Conservation (phyloP, 2,329 filamentous ascomycete species). For the Alternaria sp. region DNA sequence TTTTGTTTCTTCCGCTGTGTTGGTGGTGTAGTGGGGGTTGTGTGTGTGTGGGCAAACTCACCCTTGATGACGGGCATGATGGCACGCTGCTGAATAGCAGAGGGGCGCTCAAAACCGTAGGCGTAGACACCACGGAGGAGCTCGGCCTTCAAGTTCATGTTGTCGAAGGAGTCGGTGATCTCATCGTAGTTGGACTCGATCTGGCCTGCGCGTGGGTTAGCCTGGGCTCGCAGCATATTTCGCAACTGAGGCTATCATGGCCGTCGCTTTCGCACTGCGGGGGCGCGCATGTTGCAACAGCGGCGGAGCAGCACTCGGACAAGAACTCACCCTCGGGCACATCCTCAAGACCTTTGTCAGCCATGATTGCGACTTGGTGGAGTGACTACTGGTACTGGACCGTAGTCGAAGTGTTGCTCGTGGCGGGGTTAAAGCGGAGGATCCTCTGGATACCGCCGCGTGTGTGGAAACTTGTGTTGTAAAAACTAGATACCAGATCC, state of each 20-base stretch:
- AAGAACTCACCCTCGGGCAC: conserved; percentile 85
- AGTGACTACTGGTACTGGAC: conserved; percentile 74
- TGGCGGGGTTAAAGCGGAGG: conserved; percentile 53
- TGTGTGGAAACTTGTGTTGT: conserved; percentile 34
- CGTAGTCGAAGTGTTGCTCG: conserved; percentile 49
- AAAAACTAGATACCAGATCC: conserved; percentile 60
- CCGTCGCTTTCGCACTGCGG: conserved; percentile 23
- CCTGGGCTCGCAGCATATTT: conserved; percentile 8
- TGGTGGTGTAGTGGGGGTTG: neutral
- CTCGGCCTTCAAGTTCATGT: conserved; percentile 97
- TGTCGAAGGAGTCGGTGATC: conserved; percentile 98
- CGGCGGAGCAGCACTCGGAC: conserved; percentile 3
- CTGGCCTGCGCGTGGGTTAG: conserved; percentile 71
- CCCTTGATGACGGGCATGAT: conserved; percentile 99
- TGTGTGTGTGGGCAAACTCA: conserved; percentile 57
- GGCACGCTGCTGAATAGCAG: conserved; percentile 99
- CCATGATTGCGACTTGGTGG: conserved; percentile 85
- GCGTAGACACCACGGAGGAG: conserved; percentile 99
- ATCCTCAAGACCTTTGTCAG: conserved; percentile 98
- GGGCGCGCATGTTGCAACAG: conserved; percentile 16
- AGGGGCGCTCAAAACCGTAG: conserved; percentile 99
- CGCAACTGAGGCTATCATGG: conserved; percentile 7
- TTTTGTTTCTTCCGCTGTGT: conserved; percentile 16
- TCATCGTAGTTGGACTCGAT: conserved; percentile 99
- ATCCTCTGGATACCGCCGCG: conserved; percentile 55